phyloP scores from a whole-genome alignment of 495 filamentous ascomycete species.

The Xylaria cubensis region DNA sequence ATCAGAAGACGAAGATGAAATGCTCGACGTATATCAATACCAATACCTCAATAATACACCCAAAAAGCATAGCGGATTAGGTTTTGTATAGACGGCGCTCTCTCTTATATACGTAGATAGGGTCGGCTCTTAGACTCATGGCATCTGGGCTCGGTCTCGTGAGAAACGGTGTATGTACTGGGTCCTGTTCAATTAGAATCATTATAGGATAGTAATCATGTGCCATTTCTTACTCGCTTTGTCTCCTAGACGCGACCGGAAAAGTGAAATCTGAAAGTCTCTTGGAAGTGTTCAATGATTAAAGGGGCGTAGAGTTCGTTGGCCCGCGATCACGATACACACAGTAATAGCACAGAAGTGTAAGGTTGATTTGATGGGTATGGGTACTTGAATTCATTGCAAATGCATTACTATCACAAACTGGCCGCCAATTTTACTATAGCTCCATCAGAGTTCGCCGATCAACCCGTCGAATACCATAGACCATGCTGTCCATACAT shows the following conservation, averaged over 20 bases:
- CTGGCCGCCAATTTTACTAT: background rate
- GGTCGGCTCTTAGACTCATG: background rate
- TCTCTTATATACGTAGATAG: slow-evolving; percentile 8
- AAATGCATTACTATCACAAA: slow-evolving; percentile 12
- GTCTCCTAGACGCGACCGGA: background rate
- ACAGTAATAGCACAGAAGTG: background rate
- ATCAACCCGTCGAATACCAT: background rate
- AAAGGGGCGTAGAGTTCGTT: background rate
- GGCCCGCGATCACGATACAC: background rate
- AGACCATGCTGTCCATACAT: background rate
- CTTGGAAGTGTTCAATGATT: background rate
- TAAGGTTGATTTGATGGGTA: background rate
- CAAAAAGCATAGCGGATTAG: slow-evolving; percentile 12
- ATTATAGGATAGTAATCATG: background rate
- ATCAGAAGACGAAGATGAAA: background rate
- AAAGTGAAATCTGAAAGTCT: background rate
- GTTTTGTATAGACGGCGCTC: slow-evolving; percentile 1
- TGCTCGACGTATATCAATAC: background rate
- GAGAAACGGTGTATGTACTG: background rate
- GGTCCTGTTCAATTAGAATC: background rate
- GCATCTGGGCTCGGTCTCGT: background rate
- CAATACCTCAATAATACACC: slow-evolving; percentile 2
- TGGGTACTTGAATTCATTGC: background rate
- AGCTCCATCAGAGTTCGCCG: background rate
- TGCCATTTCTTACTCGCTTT: background rate